Evolutionary conservation across 2,329 filamentous ascomycete genomes (phyloP).

Genomic region (Cylindrodendrum hubeiense): DNA sequence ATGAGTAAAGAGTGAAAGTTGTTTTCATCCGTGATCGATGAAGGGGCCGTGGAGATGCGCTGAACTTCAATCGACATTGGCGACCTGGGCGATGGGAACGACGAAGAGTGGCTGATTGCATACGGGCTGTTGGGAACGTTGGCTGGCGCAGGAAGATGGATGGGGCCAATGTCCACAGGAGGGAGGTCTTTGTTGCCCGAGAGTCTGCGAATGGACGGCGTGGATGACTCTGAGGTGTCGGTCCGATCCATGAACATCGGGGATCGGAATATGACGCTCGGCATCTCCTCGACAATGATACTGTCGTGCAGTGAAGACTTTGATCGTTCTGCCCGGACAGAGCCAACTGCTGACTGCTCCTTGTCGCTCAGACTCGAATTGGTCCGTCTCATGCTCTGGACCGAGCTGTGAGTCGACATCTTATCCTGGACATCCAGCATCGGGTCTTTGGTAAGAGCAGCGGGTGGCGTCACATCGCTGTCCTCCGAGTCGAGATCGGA

Average conservation of each 20-base stretch:
- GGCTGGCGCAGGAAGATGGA: conserved; percentile 58
- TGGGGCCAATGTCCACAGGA: conserved; percentile 63
- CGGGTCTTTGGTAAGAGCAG: conserved; percentile 37
- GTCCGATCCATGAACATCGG: conserved; percentile 49
- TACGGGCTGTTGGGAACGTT: conserved; percentile 72
- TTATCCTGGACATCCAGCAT: conserved; percentile 40
- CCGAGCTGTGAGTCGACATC: conserved; percentile 37
- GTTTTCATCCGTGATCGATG: conserved; percentile 78
- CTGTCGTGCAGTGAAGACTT: conserved; percentile 65
- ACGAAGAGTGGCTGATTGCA: conserved; percentile 73
- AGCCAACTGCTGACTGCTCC: conserved; percentile 42
- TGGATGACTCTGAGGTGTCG: conserved; percentile 55
- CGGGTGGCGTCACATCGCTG: conserved; percentile 52
- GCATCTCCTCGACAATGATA: conserved; percentile 61
- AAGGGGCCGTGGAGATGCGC: conserved; percentile 80
- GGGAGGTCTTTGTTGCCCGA: conserved; percentile 59
- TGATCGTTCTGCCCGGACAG: conserved; percentile 62
- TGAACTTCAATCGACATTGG: conserved; percentile 78
- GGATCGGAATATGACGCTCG: conserved; percentile 54
- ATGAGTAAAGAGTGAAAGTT: conserved; percentile 76
- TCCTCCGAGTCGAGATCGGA: conserved; percentile 62
- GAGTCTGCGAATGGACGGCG: conserved; percentile 59
- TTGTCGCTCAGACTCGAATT: conserved; percentile 60
- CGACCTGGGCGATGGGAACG: conserved; percentile 77
- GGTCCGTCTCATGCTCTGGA: conserved; percentile 54